Percentiles rank a stretch among this genome's conserved stretches.
These are phyloP conservation scores for Sugiyamaella mastotermitis DNA, from an alignment of 805 yeast genomes.

Conservation along the genomic window DNA sequence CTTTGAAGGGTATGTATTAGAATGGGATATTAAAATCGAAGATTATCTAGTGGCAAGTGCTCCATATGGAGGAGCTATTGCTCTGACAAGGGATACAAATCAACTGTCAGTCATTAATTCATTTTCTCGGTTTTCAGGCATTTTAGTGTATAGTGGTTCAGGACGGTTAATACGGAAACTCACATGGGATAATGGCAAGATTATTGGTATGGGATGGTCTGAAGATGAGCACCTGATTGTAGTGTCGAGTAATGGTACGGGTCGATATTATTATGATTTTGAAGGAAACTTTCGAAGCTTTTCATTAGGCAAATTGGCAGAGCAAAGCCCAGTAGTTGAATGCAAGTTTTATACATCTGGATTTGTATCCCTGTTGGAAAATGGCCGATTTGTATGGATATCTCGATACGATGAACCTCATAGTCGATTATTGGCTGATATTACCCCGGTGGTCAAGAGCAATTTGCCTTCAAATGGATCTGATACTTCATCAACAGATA, in stretches of 20 bases:
- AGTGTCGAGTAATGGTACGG: constrained; percentile 45
- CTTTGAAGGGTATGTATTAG: constrained; percentile 49
- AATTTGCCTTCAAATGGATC: constrained; percentile 25
- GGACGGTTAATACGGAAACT: constrained; percentile 25
- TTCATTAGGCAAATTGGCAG: constrained; percentile 33
- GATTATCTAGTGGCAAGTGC: constrained; percentile 39
- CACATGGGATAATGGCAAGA: constrained; percentile 42
- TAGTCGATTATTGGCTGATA: constrained; percentile 16
- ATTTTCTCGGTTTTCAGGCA: constrained; percentile 15
- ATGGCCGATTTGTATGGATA: constrained; percentile 38
- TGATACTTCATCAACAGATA: constrained; percentile 24
- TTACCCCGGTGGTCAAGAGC: constrained; percentile 5
- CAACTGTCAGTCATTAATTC: constrained; percentile 15
- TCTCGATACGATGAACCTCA: constrained; percentile 36
- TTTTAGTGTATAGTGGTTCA: constrained; percentile 28
- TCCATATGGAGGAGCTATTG: constrained; percentile 50
- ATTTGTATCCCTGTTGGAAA: constrained; percentile 38
- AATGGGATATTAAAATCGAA: constrained; percentile 40
- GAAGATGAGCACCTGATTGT: constrained; percentile 49
- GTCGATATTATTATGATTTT: constrained; percentile 57
- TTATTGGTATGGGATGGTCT: constrained; percentile 51
- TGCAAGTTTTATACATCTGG: constrained; percentile 38
- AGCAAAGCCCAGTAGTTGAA: constrained; percentile 30
- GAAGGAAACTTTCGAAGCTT: constrained; percentile 61
- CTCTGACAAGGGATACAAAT: constrained; percentile 33